Percentiles rank a stretch among this genome's conserved stretches.
phyloP scores from a whole-genome alignment of 2,329 filamentous ascomycete genomes.

The Fusarium verticillioides region DNA sequence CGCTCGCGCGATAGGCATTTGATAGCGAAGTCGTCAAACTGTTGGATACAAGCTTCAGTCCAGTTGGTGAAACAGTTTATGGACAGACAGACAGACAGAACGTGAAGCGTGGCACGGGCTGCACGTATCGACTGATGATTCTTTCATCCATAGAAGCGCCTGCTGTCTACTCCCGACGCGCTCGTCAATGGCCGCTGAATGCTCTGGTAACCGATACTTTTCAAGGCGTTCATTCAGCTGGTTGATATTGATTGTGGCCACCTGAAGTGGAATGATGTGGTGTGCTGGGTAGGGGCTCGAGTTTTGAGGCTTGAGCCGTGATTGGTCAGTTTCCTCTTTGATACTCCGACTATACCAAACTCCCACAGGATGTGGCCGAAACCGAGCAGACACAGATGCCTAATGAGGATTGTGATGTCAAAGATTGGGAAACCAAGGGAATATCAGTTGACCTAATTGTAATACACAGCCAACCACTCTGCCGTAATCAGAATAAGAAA shows the following conservation, averaged over 20 bases:
- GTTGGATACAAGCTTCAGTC: background rate
- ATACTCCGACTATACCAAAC: background rate
- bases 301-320: conserved; percentile 9
- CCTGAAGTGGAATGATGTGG: conserved; percentile 28
- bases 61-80: conserved; percentile 26
- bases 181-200: conserved; percentile 18
- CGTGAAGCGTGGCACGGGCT: background rate
- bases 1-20: conserved; percentile 10
- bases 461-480: conserved; percentile 12
- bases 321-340: conserved; percentile 12
- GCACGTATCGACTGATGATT: background rate
- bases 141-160: background rate
- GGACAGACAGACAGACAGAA: background rate
- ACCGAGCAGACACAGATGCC: conserved; percentile 11
- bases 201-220: background rate
- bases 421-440: conserved; percentile 11
- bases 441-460: conserved; percentile 21
- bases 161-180: background rate
- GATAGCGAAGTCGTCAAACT: background rate
- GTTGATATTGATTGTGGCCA: background rate
- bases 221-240: conserved; percentile 14
- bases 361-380: conserved; percentile 19
- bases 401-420: conserved; percentile 11
- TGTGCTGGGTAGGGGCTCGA: conserved; percentile 9
- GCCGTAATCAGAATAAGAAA: conserved; percentile 18